phyloP scores from a whole-genome alignment of 768 basidiomycete species.

The Russula ochroleuca region DNA sequence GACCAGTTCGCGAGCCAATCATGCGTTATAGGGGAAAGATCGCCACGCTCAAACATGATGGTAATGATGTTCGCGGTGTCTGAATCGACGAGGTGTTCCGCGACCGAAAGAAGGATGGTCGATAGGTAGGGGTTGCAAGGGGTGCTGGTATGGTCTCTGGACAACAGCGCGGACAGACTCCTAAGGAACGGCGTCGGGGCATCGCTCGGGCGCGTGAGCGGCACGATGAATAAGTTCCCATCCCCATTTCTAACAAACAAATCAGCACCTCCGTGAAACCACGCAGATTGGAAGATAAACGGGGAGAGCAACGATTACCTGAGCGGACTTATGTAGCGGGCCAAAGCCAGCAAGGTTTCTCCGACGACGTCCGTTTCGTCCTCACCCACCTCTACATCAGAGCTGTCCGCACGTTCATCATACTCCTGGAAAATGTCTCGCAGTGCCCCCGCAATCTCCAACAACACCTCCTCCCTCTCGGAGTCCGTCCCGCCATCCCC shows the following conservation, averaged over 20 bases:
- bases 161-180: conserved; percentile 57
- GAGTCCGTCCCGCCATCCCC: conserved; percentile 26
- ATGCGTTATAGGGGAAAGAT: conserved; percentile 64
- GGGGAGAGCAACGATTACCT: conserved; percentile 44
- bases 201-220: conserved; percentile 49
- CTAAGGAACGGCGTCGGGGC: conserved; percentile 60
- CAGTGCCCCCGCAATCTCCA: conserved; percentile 64
- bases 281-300: neutral
- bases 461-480: conserved; percentile 44
- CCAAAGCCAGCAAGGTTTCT: conserved; percentile 54
- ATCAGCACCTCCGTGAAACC: conserved; percentile 7
- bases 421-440: conserved; percentile 72
- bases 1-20: conserved; percentile 71
- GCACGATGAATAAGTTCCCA: conserved; percentile 45
- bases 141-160: conserved; percentile 51
- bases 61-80: conserved; percentile 60
- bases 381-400: conserved; percentile 56
- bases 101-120: conserved; percentile 57
- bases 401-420: conserved; percentile 47
- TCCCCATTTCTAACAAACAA: conserved; percentile 41
- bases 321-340: conserved; percentile 52
- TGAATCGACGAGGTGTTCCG: conserved; percentile 63
- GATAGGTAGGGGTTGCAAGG: conserved; percentile 60
- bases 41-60: conserved; percentile 62
- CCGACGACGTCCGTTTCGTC: conserved; percentile 66